Conservation (phyloP, 1,284 basidiomycete species). For the Lentinula novae-zelandiae region DNA sequence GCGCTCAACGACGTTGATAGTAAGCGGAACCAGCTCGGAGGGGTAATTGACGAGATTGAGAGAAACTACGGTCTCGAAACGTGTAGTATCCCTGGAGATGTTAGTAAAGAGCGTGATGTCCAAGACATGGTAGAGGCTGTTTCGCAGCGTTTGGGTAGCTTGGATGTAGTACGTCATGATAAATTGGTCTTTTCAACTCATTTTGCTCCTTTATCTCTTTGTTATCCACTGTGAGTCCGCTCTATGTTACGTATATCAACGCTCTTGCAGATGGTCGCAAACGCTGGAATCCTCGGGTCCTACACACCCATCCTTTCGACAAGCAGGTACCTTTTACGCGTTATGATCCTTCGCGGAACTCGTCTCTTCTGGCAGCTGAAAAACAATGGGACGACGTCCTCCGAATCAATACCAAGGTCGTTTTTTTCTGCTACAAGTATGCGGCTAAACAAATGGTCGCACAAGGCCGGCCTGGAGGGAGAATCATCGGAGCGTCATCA, state of each 20-base stretch:
- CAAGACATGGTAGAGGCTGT: slow-evolving; percentile 28
- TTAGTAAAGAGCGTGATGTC: slow-evolving; percentile 32
- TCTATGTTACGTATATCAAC: slow-evolving; percentile 20
- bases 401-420: slow-evolving; percentile 16
- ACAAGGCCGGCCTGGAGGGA: slow-evolving; percentile 28
- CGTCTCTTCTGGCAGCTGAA: slow-evolving; percentile 10
- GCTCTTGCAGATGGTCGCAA: slow-evolving; percentile 27
- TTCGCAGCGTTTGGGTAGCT: slow-evolving; percentile 28
- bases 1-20: slow-evolving; percentile 29
- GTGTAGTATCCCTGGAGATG: slow-evolving; percentile 26
- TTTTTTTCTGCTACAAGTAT: slow-evolving; percentile 24
- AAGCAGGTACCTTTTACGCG: slow-evolving; percentile 16
- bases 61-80: slow-evolving; percentile 19
- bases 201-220: neutral
- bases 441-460: slow-evolving; percentile 27
- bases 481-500: slow-evolving; percentile 35
- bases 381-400: slow-evolving; percentile 15
- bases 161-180: slow-evolving; percentile 31
- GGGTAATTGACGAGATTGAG: slow-evolving; percentile 22
- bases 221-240: slow-evolving; percentile 16
- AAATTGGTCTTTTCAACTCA: neutral
- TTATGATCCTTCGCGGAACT: slow-evolving; percentile 6
- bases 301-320: slow-evolving; percentile 23
- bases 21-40: slow-evolving; percentile 19
- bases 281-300: slow-evolving; percentile 27